Percentiles rank a stretch among this genome's conserved stretches.
These are phyloP conservation scores for Hyaloperonospora arabidopsidis DNA, from an alignment of 352 stramenopile species.

Conservation along the genomic window DNA sequence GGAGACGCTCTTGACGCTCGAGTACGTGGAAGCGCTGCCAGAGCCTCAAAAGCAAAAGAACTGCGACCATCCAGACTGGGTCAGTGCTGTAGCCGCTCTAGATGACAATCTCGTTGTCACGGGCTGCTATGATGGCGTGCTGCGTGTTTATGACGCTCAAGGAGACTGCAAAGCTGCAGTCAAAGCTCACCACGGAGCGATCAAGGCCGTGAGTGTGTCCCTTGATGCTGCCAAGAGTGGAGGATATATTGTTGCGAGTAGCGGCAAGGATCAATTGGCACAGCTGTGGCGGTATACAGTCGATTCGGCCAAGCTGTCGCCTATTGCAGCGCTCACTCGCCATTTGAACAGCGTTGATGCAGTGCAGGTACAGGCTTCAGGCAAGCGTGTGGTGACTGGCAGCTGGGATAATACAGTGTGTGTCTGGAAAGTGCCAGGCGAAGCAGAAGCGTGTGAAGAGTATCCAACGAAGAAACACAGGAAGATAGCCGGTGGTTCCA, in stretches of 20 bases:
- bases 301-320: conserved; percentile 32
- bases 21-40: conserved; percentile 81
- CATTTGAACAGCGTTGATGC: conserved; percentile 81
- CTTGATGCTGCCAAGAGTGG: conserved; percentile 15
- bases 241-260: conserved; percentile 60
- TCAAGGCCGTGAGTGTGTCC: conserved; percentile 51
- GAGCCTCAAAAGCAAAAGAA: conserved; percentile 61
- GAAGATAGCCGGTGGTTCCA: conserved; percentile 31
- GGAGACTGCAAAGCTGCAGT: conserved; percentile 46
- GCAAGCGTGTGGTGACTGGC: conserved; percentile 48
- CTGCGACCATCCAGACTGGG: conserved; percentile 79
- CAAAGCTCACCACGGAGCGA: conserved; percentile 70
- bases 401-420: conserved; percentile 85
- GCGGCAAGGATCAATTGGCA: conserved; percentile 69
- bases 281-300: conserved; percentile 57
- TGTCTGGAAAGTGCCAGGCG: conserved; percentile 41
- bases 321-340: conserved; percentile 48
- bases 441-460: conserved; percentile 19
- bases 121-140: conserved; percentile 79
- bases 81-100: conserved; percentile 57
- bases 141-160: conserved; percentile 67
- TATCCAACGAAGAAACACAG: conserved; percentile 69
- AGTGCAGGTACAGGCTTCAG: conserved; percentile 29
- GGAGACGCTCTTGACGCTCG: conserved; percentile 79
- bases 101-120: conserved; percentile 53